Conservation (phyloP, 176 grass and related monocot genomes). For the Thinopyrum elongatum region DNA sequence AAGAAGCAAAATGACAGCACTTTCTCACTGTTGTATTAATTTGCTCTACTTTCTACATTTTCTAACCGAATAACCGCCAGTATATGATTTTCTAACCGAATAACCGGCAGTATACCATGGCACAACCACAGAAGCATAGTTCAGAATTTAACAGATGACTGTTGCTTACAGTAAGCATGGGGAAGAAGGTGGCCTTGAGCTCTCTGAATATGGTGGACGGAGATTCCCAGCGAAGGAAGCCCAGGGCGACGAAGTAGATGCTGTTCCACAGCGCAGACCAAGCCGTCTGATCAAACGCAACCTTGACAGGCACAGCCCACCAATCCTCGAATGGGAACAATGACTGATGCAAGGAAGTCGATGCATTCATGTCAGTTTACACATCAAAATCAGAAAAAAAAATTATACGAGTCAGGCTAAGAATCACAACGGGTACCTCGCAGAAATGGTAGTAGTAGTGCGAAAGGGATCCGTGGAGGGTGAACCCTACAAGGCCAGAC, state of each 20-base stretch:
- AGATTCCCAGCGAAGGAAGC: conserved; percentile 78
- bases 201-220: conserved; percentile 67
- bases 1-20: neutral
- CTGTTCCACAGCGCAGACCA: conserved; percentile 97
- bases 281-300: conserved; percentile 80
- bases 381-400: neutral
- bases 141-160: neutral
- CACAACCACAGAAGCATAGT: neutral
- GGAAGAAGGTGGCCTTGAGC: conserved; percentile 88
- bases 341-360: conserved; percentile 33
- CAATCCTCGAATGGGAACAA: conserved; percentile 92
- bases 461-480: conserved; percentile 92
- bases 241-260: conserved; percentile 81
- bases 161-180: conserved; percentile 88
- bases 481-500: conserved; percentile 87
- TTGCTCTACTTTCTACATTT: neutral
- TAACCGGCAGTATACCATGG: neutral
- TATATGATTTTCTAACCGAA: too few relatives aligned
- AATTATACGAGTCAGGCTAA: neutral
- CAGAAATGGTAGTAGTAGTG: conserved; percentile 96
- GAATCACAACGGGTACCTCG: conserved; percentile 38
- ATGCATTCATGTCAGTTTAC: neutral
- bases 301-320: conserved; percentile 94
- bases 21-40: neutral
- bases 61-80: neutral